Evolutionary conservation across 164 flowering plant species (phyloP).

Genomic region (Litsea cubeba): DNA sequence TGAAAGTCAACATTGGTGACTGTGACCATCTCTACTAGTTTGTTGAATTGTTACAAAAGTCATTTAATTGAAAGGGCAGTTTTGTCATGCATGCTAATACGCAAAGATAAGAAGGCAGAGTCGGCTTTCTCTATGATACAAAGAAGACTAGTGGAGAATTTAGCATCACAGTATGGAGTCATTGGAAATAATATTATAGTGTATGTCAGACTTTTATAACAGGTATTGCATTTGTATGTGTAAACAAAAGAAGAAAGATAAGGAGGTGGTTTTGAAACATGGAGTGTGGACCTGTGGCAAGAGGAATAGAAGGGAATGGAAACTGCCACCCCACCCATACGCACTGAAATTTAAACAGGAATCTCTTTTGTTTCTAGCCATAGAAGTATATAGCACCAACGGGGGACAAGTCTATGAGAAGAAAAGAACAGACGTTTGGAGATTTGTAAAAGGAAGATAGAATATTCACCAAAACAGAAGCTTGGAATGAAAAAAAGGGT

Average conservation of each 20-base stretch:
- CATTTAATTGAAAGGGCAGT: not conserved
- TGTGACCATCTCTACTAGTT: too few species aligned
- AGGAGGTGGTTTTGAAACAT: slow-evolving; percentile 28
- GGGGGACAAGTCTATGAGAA: slow-evolving; percentile 19
- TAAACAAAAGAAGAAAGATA: not conserved
- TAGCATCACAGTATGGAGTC: not conserved
- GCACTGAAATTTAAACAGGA: slow-evolving; percentile 29
- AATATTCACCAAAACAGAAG: slow-evolving; percentile 7
- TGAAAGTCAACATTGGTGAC: too few species aligned
- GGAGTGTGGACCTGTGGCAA: slow-evolving; percentile 7
- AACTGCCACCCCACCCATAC: slow-evolving; percentile 20
- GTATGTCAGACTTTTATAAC: not conserved
- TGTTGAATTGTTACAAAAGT: too few species aligned
- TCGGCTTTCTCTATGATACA: not conserved
- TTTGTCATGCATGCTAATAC: not conserved
- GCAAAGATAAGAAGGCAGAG: not conserved
- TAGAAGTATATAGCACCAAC: not conserved
- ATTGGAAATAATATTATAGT: not conserved
- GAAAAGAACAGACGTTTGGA: slow-evolving; percentile 27
- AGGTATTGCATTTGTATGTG: not conserved
- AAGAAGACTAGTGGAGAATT: not conserved
- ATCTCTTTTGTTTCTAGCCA: slow-evolving; percentile 11
- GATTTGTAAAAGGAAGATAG: slow-evolving; percentile 6
- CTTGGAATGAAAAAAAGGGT: not conserved
- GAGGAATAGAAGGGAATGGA: slow-evolving; percentile 38